Conservation (phyloP, 495 filamentous ascomycete genomes). For the Penicilliopsis zonata region DNA sequence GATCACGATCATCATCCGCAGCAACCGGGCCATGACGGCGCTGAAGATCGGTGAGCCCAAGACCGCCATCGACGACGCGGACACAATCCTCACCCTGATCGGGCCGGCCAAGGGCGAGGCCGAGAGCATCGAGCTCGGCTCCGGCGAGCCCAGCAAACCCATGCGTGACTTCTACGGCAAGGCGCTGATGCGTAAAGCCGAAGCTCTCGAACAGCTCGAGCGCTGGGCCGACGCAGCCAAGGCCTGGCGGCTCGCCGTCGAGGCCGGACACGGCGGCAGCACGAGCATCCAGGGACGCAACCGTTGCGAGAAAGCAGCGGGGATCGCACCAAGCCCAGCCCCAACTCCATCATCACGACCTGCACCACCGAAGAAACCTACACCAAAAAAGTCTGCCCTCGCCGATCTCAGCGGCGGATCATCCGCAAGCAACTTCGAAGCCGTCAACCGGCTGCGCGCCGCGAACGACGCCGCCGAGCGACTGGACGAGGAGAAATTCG, state of each 20-base stretch:
- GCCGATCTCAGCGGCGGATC: constrained; percentile 26
- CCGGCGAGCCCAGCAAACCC: constrained; percentile 55
- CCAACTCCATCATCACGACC: constrained; percentile 23
- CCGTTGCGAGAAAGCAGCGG: constrained; percentile 76
- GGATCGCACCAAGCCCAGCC: constrained; percentile 36
- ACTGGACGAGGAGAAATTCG: constrained; percentile 86
- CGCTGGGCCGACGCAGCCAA: constrained; percentile 75
- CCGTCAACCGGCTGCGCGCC: constrained; percentile 65
- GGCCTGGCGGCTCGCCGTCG: constrained; percentile 72
- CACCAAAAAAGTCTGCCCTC: constrained; percentile 33
- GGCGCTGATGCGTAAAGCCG: constrained; percentile 85
- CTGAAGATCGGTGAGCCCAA: constrained; percentile 87
- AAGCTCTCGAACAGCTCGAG: constrained; percentile 90
- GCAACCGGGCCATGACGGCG: constrained; percentile 82
- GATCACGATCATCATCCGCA: constrained; percentile 71
- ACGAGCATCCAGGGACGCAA: constrained; percentile 78
- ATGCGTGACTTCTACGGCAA: constrained; percentile 93
- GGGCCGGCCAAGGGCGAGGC: constrained; percentile 64
- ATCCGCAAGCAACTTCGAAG: constrained; percentile 28
- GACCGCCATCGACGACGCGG: constrained; percentile 69
- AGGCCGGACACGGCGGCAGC: constrained; percentile 70
- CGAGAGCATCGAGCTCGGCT: constrained; percentile 62
- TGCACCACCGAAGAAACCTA: constrained; percentile 23
- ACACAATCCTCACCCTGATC: constrained; percentile 67
- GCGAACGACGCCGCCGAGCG: constrained; percentile 75